These are phyloP conservation scores for Fraxinus cuspidata DNA, from an alignment of 257 asterid genomes.

Conservation along the genomic window DNA sequence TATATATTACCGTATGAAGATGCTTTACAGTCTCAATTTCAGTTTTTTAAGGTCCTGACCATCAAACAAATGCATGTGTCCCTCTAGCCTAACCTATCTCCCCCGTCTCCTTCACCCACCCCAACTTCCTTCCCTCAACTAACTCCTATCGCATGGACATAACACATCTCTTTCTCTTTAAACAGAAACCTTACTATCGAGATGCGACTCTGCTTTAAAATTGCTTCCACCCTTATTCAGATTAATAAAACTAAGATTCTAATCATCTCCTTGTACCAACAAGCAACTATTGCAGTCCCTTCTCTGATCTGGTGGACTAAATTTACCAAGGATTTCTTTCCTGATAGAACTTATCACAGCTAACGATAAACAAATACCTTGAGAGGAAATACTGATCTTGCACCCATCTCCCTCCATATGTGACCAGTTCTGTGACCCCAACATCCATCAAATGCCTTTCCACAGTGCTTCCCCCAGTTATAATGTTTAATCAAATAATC, in stretches of 20 bases:
- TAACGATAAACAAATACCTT: background rate
- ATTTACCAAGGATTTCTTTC: background rate
- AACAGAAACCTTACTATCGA: too few relatives aligned
- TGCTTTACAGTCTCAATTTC: too few relatives aligned
- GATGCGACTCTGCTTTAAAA: background rate
- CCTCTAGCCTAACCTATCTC: too few relatives aligned
- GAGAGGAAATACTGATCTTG: background rate
- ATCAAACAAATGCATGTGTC: too few relatives aligned
- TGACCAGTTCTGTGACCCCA: background rate
- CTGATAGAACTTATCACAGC: background rate
- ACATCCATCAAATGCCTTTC: background rate
- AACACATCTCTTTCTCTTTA: too few relatives aligned
- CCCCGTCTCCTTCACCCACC: too few relatives aligned
- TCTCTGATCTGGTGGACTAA: background rate
- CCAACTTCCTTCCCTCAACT: too few relatives aligned
- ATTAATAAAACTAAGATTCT: background rate
- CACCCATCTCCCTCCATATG: background rate
- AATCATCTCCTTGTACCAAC: background rate
- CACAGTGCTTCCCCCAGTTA: background rate
- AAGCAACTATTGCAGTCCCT: background rate
- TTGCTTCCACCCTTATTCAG: background rate
- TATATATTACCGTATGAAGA: too few relatives aligned
- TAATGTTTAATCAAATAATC: background rate
- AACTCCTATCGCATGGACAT: too few relatives aligned
- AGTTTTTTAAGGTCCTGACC: too few relatives aligned